phyloP scores from a whole-genome alignment of 1,284 basidiomycete genomes.

The Tetrapyrgos nigripes region DNA sequence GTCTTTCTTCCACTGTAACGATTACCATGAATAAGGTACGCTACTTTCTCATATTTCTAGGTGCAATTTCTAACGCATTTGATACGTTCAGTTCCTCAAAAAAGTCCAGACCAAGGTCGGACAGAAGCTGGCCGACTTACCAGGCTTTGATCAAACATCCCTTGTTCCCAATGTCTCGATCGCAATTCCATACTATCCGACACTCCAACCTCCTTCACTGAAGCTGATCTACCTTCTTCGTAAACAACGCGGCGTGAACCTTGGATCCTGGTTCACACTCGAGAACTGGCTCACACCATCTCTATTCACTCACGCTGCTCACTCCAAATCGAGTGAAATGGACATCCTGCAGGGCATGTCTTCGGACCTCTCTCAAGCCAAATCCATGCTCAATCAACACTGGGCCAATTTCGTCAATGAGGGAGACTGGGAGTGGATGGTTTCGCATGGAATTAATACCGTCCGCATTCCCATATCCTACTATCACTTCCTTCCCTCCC shows the following conservation, averaged over 20 bases:
- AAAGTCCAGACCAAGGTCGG: slow-evolving; percentile 11
- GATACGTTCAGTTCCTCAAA: slow-evolving; percentile 4
- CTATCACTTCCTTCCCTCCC: slow-evolving; percentile 30
- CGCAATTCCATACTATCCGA: background rate
- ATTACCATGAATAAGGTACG: slow-evolving; percentile 1
- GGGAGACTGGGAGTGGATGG: slow-evolving; percentile 78
- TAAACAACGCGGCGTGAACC: slow-evolving; percentile 84
- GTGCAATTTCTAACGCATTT: background rate
- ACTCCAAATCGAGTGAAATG: slow-evolving; percentile 73
- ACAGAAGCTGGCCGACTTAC: slow-evolving; percentile 1
- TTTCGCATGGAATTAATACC: slow-evolving; percentile 78
- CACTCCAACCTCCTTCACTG: background rate
- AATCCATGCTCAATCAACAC: slow-evolving; percentile 72
- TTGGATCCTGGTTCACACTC: slow-evolving; percentile 84
- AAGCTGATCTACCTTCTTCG: slow-evolving; percentile 62
- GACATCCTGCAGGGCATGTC: slow-evolving; percentile 66
- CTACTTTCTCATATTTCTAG: background rate
- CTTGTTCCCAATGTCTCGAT: background rate
- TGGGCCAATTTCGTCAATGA: slow-evolving; percentile 84
- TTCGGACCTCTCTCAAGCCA: slow-evolving; percentile 46
- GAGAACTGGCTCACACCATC: slow-evolving; percentile 75
- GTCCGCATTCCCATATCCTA: slow-evolving; percentile 80
- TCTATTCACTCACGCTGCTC: slow-evolving; percentile 59
- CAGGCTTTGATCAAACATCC: background rate
- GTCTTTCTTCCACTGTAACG: no score